A percentile compares a stretch with the other conserved stretches of the same genome.
phyloP scores from a whole-genome alignment of 2,329 filamentous ascomycete species.

The Fusarium acutatum region DNA sequence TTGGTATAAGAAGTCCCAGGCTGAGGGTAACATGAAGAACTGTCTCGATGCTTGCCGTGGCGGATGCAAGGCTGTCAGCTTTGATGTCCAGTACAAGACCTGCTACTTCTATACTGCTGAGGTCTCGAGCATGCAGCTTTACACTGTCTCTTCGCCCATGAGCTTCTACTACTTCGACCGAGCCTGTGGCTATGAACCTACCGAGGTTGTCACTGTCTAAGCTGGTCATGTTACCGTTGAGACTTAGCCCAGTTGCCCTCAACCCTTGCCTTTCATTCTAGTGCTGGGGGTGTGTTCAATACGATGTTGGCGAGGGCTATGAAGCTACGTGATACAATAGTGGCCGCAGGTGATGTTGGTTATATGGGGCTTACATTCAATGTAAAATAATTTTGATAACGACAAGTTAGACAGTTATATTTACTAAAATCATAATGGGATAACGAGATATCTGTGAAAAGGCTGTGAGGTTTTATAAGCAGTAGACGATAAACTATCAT shows the following conservation, averaged over 20 bases:
- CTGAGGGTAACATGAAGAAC: neutral
- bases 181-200: neutral
- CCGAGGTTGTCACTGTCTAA: neutral
- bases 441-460: fast-evolving
- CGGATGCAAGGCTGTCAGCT: neutral
- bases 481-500: fast-evolving
- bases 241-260: fast-evolving
- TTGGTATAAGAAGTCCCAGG: neutral
- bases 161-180: neutral
- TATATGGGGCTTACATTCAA: neutral
- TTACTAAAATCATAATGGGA: too few species aligned
- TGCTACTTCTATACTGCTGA: neutral
- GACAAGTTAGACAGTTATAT: fast-evolving
- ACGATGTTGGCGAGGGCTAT: fast-evolving
- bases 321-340: fast-evolving
- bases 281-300: fast-evolving
- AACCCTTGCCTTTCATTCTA: too few species aligned
- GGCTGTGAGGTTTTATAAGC: fast-evolving
- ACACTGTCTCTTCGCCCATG: neutral
- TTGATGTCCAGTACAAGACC: neutral
- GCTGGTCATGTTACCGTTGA: neutral
- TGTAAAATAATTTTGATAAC: neutral
- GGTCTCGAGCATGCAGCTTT: neutral
- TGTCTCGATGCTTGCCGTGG: neutral
- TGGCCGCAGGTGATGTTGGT: fast-evolving